Conservation (phyloP, 768 basidiomycete species). For the Boletellus ananiceps region DNA sequence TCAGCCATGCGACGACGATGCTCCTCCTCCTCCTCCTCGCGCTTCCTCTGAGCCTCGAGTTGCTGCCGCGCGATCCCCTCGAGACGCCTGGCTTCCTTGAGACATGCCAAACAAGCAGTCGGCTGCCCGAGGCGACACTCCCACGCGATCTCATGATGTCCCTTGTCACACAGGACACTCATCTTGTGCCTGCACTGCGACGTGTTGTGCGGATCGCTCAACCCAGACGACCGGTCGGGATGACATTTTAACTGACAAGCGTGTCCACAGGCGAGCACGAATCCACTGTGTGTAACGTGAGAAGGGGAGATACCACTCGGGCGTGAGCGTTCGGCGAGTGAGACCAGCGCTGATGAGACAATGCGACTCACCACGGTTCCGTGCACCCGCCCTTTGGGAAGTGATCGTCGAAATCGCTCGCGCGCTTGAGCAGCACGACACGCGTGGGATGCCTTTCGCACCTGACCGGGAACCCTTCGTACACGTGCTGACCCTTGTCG, state of each 20-base stretch:
- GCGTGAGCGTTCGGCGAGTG: too few relatives aligned
- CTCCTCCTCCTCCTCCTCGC: conserved; percentile 39
- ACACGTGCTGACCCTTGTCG: conserved; percentile 40
- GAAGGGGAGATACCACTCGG: too few relatives aligned
- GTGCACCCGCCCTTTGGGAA: conserved; percentile 65
- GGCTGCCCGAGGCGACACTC: conserved; percentile 39
- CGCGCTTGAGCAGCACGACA: conserved; percentile 32
- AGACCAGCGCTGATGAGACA: too few relatives aligned
- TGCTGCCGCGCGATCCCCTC: conserved; percentile 37
- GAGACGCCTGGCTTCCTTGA: conserved; percentile 34
- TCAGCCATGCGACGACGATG: conserved; percentile 38
- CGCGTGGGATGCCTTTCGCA: conserved; percentile 53
- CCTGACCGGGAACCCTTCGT: conserved; percentile 53
- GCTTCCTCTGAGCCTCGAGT: conserved; percentile 35
- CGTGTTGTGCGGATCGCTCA: conserved; percentile 2
- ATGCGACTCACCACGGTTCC: conserved; percentile 47
- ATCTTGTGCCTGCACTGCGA: conserved; percentile 42
- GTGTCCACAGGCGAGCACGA: conserved; percentile 32
- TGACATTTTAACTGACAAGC: conserved; percentile 59
- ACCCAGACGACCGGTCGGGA: conserved; percentile 40
- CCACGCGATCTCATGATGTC: conserved; percentile 40
- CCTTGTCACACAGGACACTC: conserved; percentile 34
- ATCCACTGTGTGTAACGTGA: not conserved
- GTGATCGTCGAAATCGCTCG: conserved; percentile 48
- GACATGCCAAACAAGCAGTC: conserved; percentile 41